phyloP scores from a whole-genome alignment of 305 asterid species.

The Solanum hybrid region DNA sequence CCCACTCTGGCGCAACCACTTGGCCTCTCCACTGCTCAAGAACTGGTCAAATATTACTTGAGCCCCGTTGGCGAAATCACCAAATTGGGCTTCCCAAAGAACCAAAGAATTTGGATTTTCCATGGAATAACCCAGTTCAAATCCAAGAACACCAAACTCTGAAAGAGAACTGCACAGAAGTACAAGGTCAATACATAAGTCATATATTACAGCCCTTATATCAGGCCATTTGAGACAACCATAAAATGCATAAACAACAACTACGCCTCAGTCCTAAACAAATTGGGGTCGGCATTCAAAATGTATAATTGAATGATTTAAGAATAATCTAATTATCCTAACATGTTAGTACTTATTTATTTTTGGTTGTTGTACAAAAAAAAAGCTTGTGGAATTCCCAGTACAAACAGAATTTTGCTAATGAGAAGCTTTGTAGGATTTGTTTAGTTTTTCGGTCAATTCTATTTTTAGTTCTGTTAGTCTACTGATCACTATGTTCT shows the following conservation, averaged over 20 bases:
- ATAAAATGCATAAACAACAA: neutral
- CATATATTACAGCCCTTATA: neutral
- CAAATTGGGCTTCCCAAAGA: constrained; percentile 41
- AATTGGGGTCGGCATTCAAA: neutral
- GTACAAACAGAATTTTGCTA: neutral
- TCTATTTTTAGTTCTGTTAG: neutral
- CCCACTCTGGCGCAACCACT: constrained; percentile 37
- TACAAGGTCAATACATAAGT: neutral
- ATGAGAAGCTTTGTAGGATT: neutral
- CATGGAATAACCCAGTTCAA: constrained; percentile 35
- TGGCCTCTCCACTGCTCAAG: constrained; percentile 34
- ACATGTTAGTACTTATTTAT: neutral
- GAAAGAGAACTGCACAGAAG: constrained; percentile 29
- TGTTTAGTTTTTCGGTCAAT: neutral
- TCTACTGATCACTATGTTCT: neutral
- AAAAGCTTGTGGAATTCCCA: neutral
- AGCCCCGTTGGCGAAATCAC: constrained; percentile 38
- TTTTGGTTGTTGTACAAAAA: neutral
- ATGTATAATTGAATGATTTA: neutral
- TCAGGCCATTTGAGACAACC: neutral
- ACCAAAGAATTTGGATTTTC: constrained; percentile 30
- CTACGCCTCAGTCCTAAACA: neutral
- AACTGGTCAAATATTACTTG: constrained; percentile 39
- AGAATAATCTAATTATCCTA: neutral
- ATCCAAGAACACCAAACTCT: constrained; percentile 35